Base-by-base conservation (phyloP, 257 asterid genomes). In the Solanum gracilifrons region DNA sequence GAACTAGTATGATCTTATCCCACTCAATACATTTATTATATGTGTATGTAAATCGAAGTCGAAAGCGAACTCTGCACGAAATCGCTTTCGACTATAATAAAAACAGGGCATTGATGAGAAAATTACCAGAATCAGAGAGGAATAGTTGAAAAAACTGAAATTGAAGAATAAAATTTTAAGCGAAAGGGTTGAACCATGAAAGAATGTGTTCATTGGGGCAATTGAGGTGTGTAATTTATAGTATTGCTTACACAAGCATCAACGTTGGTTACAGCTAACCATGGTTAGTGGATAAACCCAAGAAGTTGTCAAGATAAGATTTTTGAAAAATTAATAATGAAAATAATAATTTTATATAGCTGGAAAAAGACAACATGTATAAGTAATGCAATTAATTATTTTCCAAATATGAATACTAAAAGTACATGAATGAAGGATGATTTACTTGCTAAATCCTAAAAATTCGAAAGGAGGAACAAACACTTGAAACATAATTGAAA, bases 261-360 rank as follows among this genome's bases (percentile, higher is more conserved):
- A 10, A 75, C 12, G 18, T 10, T 46, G 37, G 83, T 48, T 82
- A 23, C 21, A 66, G 12, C 75, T 82, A 87, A 87, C 89, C 62
- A 80, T 66, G 86, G 89, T 60, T 87, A 37, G 48, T 85, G 86
- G 82, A 46, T 82, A 87, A 21, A 87, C 89, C 83, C 35, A 25
- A 62, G 72, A 66, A 41, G 69, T 39, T 23, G 31, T 58, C 64
- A 27, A 62, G 86, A 87, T 87, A 66, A 82, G 89, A 68, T 87
- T 20, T 68, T 79, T 23, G 1, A 5, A 29, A 66, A 66, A 36
- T 46, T 82, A 8, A 48, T 48, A 80, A 46, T n/a, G 10, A 25
- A 18, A 55, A 55, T 18, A 80, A 25, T 13, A 18, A 1, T 35
- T 29, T 27, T 80, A 46, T 15, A 46, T 18, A 51, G 85, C 69